Percentiles rank a stretch among this genome's conserved stretches.
Evolutionary conservation across 257 asterid species (phyloP).

Genomic region (Fraxinus pennsylvanica): DNA sequence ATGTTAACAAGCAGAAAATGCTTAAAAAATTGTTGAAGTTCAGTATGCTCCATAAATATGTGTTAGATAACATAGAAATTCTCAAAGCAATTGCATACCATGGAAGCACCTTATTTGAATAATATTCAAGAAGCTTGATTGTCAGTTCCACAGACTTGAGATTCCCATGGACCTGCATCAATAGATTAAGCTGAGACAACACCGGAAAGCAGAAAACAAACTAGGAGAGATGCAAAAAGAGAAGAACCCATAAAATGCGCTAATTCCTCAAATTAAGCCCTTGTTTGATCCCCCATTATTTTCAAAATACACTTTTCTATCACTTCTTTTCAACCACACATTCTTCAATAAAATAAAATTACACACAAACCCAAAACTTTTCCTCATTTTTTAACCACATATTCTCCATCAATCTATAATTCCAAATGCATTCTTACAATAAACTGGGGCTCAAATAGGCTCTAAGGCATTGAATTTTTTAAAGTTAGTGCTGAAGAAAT

Average conservation of each 20-base stretch:
- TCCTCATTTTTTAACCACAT: too few relatives aligned
- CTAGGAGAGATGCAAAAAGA: background rate
- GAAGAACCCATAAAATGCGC: conserved; percentile 3
- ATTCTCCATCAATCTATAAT: too few relatives aligned
- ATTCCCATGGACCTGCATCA: conserved; percentile 63
- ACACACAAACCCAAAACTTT: too few relatives aligned
- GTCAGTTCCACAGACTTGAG: conserved; percentile 41
- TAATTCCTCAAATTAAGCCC: conserved; percentile 1
- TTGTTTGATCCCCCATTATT: too few relatives aligned
- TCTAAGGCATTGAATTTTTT: conserved; percentile 1
- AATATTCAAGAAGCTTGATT: conserved; percentile 72
- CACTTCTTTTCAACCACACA: too few relatives aligned
- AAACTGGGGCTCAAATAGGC: too few relatives aligned
- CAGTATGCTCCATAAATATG: background rate
- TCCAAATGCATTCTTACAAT: too few relatives aligned
- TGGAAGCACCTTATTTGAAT: conserved; percentile 69
- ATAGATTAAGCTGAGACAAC: conserved; percentile 22
- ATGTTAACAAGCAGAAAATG: background rate
- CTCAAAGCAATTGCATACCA: conserved; percentile 48
- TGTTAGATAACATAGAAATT: background rate
- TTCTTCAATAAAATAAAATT: too few relatives aligned
- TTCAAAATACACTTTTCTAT: too few relatives aligned
- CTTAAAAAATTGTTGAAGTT: conserved; percentile 3
- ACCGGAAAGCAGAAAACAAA: conserved; percentile 9
- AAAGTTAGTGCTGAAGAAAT: background rate